Evolutionary conservation across 495 filamentous ascomycete genomes (phyloP), one percentile per base, ranked within the genome.

Genomic region (Entonaema liquescens): DNA sequence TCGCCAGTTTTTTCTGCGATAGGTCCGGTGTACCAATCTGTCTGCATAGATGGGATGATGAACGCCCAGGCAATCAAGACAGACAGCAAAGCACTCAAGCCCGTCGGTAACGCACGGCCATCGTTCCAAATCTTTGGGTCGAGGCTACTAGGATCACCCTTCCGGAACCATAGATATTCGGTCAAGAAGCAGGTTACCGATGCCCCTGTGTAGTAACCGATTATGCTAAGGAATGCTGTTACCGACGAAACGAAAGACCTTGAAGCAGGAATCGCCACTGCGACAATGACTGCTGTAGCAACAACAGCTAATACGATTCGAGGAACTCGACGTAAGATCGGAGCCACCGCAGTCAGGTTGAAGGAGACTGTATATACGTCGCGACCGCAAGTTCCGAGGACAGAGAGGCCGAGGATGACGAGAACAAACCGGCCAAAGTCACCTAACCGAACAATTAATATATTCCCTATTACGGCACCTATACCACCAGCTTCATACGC

Each of bases 341-440:
- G 79, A 3, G 79, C 74, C 26, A 83, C 76, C 7, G 83, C 73
- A 55, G 83, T 83, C 23, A 83, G 78, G 63, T 83, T 83, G 8
- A 84, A 74, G 0, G 82, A 80, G 28, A 84, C 70, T 3, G 72
- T 79, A 47, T 78, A 78, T 5, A 77, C 53, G 31, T 73, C 73
- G 13, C 68, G 61, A 5, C 79, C 75, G 25, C 82, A 77, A 47
- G 82, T 83, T n/a, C 77, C 82, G 21, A 83, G 67, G 25, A 81
- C 72, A 19, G 81, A 83, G 23, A 85, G 70, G 19, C 78, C 80
- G 3, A 85, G 73, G n/a, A 85, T 68, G 2, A 83, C 79, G 5
- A 79, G 70, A n/a, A 83, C 68, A 55, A 85, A 85, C 67, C 80
- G 78, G 0, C 82, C 83, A 62, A 85, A 85, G 12, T 79, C 80